Evolutionary conservation across 2,329 filamentous ascomycete species (phyloP).

Genomic region (Ophiostoma sp.): DNA sequence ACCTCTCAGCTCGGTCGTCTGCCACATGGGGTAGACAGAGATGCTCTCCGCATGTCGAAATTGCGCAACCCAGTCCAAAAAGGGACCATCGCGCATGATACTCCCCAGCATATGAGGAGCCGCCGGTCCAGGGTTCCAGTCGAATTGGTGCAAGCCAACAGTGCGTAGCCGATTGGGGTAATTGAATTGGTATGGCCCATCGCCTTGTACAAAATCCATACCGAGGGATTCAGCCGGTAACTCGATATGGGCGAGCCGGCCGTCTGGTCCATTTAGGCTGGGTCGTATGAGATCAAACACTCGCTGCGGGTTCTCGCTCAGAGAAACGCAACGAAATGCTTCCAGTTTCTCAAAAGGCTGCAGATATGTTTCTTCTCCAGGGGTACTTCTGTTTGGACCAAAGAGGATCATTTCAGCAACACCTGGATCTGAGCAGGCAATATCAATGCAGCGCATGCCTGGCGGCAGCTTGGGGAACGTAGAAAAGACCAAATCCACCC

Average conservation of each 20-base stretch:
- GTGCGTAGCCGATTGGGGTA: conserved; percentile 21
- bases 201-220: conserved; percentile 9
- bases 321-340: conserved; percentile 18
- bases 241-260: conserved; percentile 23
- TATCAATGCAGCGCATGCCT: conserved; percentile 23
- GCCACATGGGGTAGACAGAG: conserved; percentile 21
- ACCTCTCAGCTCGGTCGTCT: neutral
- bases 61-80: conserved; percentile 24
- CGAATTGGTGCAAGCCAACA: conserved; percentile 24
- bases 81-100: conserved; percentile 14
- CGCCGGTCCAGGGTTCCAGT: conserved; percentile 19
- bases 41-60: conserved; percentile 23
- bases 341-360: conserved; percentile 20
- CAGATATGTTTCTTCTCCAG: neutral
- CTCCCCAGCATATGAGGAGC: neutral
- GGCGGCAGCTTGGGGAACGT: conserved; percentile 17
- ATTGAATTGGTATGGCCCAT: neutral
- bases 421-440: neutral
- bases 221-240: conserved; percentile 10
- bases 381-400: neutral
- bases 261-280: conserved; percentile 12
- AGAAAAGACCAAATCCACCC: neutral
- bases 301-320: neutral
- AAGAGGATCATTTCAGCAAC: conserved; percentile 12
- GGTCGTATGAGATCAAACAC: conserved; percentile 19